These are phyloP conservation scores for Balakata baccata DNA, from an alignment of 345 rosid genomes.

Conservation along the genomic window DNA sequence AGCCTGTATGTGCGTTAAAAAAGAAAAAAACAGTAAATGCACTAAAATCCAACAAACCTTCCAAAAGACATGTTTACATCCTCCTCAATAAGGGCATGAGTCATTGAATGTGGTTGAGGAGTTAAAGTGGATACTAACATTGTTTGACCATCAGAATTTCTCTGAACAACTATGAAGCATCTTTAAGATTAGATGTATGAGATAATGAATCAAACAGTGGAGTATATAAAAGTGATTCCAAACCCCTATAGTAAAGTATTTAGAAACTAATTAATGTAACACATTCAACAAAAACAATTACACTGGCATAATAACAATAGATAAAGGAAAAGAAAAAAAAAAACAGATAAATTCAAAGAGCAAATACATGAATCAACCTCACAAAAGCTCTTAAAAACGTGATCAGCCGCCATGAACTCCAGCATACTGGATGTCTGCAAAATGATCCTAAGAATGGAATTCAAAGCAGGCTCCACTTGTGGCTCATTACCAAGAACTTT, in stretches of 20 bases:
- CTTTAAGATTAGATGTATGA: slow-evolving; percentile 13
- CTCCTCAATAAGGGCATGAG: slow-evolving; percentile 66
- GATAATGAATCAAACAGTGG: slow-evolving; percentile 20
- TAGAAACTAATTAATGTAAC: not conserved
- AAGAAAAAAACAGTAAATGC: slow-evolving; percentile 12
- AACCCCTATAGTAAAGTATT: not conserved
- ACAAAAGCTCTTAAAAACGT: slow-evolving; percentile 80
- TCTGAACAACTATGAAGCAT: slow-evolving; percentile 36
- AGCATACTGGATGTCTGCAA: slow-evolving; percentile 76
- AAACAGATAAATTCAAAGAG: slow-evolving; percentile 7
- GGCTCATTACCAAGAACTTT: slow-evolving; percentile 90
- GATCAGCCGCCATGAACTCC: slow-evolving; percentile 90
- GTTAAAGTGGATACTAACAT: slow-evolving; percentile 94
- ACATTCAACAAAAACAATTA: not conserved
- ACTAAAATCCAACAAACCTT: slow-evolving; percentile 48
- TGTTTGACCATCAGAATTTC: slow-evolving; percentile 79
- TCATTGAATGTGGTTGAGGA: slow-evolving; percentile 63
- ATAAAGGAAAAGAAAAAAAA: not conserved
- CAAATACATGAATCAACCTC: slow-evolving; percentile 53
- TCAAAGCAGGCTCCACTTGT: slow-evolving; percentile 89
- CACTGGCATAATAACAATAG: not conserved
- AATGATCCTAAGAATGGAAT: slow-evolving; percentile 86
- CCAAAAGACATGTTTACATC: slow-evolving; percentile 96
- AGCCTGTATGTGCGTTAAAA: not conserved
- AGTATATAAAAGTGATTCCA: not conserved